Conservation (phyloP, 768 basidiomycete genomes). For the Pleurotus citrinopileatus region DNA sequence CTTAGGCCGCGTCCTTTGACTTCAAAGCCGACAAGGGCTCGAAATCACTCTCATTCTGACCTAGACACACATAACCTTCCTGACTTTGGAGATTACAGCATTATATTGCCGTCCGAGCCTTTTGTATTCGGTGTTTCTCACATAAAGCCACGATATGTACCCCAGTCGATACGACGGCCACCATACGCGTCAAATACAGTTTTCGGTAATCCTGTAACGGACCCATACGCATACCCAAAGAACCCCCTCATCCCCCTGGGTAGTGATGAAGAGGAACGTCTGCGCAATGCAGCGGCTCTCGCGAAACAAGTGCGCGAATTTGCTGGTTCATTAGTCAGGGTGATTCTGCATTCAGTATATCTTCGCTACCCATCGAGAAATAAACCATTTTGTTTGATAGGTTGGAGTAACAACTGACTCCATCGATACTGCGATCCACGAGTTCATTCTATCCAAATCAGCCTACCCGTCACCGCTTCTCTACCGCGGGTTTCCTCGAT, state of each 20-base stretch:
- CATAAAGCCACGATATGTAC: conserved; percentile 55
- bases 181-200: conserved; percentile 48
- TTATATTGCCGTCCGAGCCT: conserved; percentile 67
- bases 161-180: conserved; percentile 52
- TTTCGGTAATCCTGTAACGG: conserved; percentile 5
- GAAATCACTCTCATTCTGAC: no score
- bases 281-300: conserved; percentile 53
- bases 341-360: conserved; percentile 25
- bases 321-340: conserved; percentile 51
- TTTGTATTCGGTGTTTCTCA: conserved; percentile 63
- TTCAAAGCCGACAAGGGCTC: no score
- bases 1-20: no score
- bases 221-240: conserved; percentile 12
- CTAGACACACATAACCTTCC: conserved; percentile 3
- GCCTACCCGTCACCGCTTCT: conserved; percentile 88
- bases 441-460: conserved; percentile 58
- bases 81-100: conserved; percentile 51
- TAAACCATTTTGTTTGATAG: conserved; percentile 31
- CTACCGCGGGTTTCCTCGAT: conserved; percentile 73
- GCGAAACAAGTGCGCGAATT: conserved; percentile 57
- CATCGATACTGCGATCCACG: conserved; percentile 73
- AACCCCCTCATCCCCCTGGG: conserved; percentile 48
- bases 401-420: conserved; percentile 69
- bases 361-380: conserved; percentile 4
- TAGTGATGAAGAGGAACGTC: conserved; percentile 44